Evolutionary conservation across 73 alveolate species (phyloP).

Genomic region (Blepharisma japonicum): DNA sequence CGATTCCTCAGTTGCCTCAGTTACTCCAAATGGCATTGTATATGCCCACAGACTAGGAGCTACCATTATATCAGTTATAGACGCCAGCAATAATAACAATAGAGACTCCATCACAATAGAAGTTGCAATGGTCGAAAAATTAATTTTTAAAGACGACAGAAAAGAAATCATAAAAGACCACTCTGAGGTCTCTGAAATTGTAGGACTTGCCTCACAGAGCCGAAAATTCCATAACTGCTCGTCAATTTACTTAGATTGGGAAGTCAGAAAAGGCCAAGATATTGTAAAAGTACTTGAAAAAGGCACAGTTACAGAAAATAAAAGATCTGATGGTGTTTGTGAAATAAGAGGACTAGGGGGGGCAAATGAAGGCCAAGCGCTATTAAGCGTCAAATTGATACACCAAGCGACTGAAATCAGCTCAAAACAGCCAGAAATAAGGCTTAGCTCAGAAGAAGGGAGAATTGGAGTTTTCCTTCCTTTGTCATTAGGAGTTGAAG

Average conservation of each 20-base stretch:
- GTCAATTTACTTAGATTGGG: slow-evolving; percentile 21
- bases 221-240: slow-evolving; percentile 19
- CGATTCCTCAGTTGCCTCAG: slow-evolving; percentile 40
- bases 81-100: slow-evolving; percentile 47
- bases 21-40: slow-evolving; percentile 39
- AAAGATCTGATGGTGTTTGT: not conserved
- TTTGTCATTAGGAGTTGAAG: not conserved
- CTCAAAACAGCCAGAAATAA: slow-evolving; percentile 6
- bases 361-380: slow-evolving; percentile 13
- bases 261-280: not conserved
- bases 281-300: not conserved
- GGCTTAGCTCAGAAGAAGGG: slow-evolving; percentile 27
- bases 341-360: not conserved
- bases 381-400: not conserved
- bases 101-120: slow-evolving; percentile 36
- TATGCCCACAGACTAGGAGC: slow-evolving; percentile 51
- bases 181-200: not conserved
- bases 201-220: not conserved
- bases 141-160: slow-evolving; percentile 19
- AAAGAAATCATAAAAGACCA: not conserved
- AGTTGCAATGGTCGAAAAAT: slow-evolving; percentile 40
- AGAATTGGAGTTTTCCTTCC: slow-evolving; percentile 18
- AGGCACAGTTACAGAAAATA: not conserved
- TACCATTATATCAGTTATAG: slow-evolving; percentile 40
- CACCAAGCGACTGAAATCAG: not conserved